A percentile compares a stretch with the other conserved stretches of the same genome.
phyloP scores from a whole-genome alignment of 805 yeast genomes.

The Ogataea dorogensis region DNA sequence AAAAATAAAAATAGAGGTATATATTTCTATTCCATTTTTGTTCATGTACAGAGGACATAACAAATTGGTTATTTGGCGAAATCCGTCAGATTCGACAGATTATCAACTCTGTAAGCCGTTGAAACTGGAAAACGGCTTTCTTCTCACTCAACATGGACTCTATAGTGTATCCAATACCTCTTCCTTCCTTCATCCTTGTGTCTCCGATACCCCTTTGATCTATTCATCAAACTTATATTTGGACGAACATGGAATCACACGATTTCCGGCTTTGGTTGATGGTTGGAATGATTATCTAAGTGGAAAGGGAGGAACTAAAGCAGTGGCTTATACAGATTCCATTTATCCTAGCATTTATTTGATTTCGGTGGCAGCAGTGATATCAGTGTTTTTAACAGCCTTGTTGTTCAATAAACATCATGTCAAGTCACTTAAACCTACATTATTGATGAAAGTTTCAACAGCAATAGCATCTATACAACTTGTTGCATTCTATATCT shows the following conservation, averaged over 20 bases:
- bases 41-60: not conserved
- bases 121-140: constrained; percentile 34
- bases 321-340: constrained; percentile 42
- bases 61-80: constrained; percentile 33
- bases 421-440: constrained; percentile 52
- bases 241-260: constrained; percentile 19
- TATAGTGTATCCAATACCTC: constrained; percentile 1
- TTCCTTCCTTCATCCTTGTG: constrained; percentile 20
- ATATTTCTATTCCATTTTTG: not conserved
- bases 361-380: constrained; percentile 61
- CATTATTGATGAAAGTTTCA: constrained; percentile 48
- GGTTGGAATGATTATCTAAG: constrained; percentile 50
- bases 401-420: constrained; percentile 61
- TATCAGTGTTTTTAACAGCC: constrained; percentile 60
- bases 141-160: constrained; percentile 18
- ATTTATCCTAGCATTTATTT: constrained; percentile 63
- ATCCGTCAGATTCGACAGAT: constrained; percentile 22
- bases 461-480: constrained; percentile 54
- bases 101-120: constrained; percentile 35
- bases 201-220: constrained; percentile 21
- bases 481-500: constrained; percentile 48
- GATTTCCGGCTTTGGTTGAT: constrained; percentile 42
- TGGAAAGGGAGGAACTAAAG: constrained; percentile 36
- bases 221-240: constrained; percentile 20
- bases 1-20: constrained; percentile 2